These are phyloP conservation scores for Pythium folliculosum DNA, from an alignment of 352 stramenopile species.

Conservation along the genomic window DNA sequence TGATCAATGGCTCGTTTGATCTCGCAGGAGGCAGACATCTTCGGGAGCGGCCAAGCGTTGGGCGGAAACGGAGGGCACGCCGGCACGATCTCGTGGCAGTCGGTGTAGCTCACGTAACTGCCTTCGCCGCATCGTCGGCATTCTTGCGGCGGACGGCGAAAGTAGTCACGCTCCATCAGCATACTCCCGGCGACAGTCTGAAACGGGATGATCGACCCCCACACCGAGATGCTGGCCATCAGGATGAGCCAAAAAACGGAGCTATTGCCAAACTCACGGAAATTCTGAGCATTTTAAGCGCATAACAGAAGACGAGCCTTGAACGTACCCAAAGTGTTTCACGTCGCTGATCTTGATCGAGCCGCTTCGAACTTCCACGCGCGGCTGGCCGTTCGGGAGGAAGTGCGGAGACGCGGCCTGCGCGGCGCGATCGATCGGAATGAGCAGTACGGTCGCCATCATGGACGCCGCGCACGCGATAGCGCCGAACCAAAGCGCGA, in stretches of 20 bases:
- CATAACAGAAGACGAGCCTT: too few relatives aligned
- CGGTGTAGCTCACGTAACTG: slow-evolving; percentile 40
- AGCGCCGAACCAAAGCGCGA: slow-evolving; percentile 69
- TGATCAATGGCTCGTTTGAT: slow-evolving; percentile 40
- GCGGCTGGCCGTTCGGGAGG: slow-evolving; percentile 40
- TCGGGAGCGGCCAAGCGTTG: slow-evolving; percentile 46
- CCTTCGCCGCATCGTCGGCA: slow-evolving; percentile 43
- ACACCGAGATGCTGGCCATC: slow-evolving; percentile 68
- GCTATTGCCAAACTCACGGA: slow-evolving; percentile 3
- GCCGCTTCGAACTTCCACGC: slow-evolving; percentile 7
- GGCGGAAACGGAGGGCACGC: slow-evolving; percentile 38
- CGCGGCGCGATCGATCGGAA: slow-evolving; percentile 49
- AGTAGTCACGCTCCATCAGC: slow-evolving; percentile 76
- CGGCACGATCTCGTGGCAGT: slow-evolving; percentile 47
- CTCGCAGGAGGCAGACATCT: slow-evolving; percentile 37
- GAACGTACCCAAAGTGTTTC: slow-evolving; percentile 42
- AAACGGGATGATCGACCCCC: slow-evolving; percentile 83
- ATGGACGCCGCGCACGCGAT: slow-evolving; percentile 50
- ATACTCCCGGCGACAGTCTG: slow-evolving; percentile 82
- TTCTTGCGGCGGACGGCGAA: slow-evolving; percentile 29
- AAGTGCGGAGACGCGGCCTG: slow-evolving; percentile 25
- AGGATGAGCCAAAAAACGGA: slow-evolving; percentile 75
- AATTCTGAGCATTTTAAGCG: too few relatives aligned
- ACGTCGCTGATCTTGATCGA: slow-evolving; percentile 40
- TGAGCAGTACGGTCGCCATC: slow-evolving; percentile 46